Evolutionary conservation across 148 eudicot species (phyloP), one percentile per base, ranked within the genome.

Genomic region (Dysphania ambrosioides): DNA sequence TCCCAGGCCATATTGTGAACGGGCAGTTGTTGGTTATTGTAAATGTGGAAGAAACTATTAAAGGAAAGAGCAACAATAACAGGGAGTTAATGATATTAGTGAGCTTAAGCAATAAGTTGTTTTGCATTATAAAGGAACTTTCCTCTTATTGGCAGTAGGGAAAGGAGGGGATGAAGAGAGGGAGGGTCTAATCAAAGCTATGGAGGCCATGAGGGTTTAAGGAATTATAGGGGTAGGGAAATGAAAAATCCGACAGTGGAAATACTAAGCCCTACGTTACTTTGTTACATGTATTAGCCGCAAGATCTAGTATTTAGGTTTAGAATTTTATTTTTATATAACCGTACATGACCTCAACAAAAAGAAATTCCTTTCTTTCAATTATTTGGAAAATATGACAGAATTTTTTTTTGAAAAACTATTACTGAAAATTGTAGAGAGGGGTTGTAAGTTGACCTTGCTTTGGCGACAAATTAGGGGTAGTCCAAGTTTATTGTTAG

Each of bases 1-100:
- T 92, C 0, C 96, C 96, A 0, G 97, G 98, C 98, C 98, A 95
- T 75, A 95, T 88, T 3, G 97, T 85, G 70, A 79, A 83, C 6
- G 96, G 93, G 73, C 98, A 92, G 73, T 83, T 84, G 79, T 95
- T 92, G 19, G 86, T 76, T n/a, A 95, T 75, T 63, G 90, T 89
- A 74, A 95, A 95, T 6, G 93, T 71, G 78, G 70, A 41, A 21
- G 85, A 76, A 42, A 81, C 77, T 21, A 84, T 82, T 30, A 1
- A 44, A 4, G 78, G 81, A 4, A 78, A 76, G n/a, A n/a, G n/a
- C 5, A 70, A 41, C 36, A 62, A 66, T 44, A 81, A 6, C 1
- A 84, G 24, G 35, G 78, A 32, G 44, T 11, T 51, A 32, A 35
- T 69, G 21, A 59, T 57, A 56, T 59, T 68, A 18, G 57, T 29